These are phyloP conservation scores for Monilinia laxa DNA, from an alignment of 2,329 filamentous ascomycete genomes.

Conservation along the genomic window DNA sequence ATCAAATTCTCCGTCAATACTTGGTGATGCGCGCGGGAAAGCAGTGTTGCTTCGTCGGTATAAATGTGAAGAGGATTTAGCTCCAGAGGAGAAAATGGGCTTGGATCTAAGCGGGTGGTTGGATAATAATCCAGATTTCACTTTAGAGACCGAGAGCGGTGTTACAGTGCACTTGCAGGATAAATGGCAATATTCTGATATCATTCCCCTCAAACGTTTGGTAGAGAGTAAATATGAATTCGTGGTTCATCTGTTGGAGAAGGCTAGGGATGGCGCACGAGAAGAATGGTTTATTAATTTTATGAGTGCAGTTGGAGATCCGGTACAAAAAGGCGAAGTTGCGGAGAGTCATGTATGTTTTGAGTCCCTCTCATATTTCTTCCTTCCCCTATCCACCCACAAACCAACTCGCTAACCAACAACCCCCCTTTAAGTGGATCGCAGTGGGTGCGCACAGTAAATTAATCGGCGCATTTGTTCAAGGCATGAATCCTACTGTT, in stretches of 20 bases:
- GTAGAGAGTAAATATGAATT: conserved; percentile 44
- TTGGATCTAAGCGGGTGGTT: conserved; percentile 53
- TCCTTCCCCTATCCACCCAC: neutral
- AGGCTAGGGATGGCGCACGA: conserved; percentile 34
- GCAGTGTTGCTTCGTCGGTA: conserved; percentile 68
- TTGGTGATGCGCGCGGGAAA: conserved; percentile 64
- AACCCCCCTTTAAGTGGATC: conserved; percentile 38
- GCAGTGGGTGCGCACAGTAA: conserved; percentile 47
- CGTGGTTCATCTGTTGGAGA: conserved; percentile 43
- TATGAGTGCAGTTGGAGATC: conserved; percentile 45
- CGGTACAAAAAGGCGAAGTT: conserved; percentile 41
- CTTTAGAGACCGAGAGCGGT: conserved; percentile 44
- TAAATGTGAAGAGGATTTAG: conserved; percentile 46
- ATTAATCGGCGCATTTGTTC: conserved; percentile 45
- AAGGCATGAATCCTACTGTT: conserved; percentile 46
- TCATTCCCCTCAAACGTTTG: conserved; percentile 43
- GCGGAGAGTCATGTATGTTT: conserved; percentile 42
- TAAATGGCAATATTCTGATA: conserved; percentile 47
- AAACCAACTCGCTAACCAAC: neutral
- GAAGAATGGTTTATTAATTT: conserved; percentile 47
- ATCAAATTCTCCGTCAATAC: conserved; percentile 55
- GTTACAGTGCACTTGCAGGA: conserved; percentile 48
- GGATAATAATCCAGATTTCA: conserved; percentile 63
- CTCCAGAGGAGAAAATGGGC: conserved; percentile 39
- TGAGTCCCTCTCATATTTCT: neutral